These are phyloP conservation scores for Xylaria sp. DNA, from an alignment of 2,329 filamentous ascomycete genomes.

Conservation along the genomic window DNA sequence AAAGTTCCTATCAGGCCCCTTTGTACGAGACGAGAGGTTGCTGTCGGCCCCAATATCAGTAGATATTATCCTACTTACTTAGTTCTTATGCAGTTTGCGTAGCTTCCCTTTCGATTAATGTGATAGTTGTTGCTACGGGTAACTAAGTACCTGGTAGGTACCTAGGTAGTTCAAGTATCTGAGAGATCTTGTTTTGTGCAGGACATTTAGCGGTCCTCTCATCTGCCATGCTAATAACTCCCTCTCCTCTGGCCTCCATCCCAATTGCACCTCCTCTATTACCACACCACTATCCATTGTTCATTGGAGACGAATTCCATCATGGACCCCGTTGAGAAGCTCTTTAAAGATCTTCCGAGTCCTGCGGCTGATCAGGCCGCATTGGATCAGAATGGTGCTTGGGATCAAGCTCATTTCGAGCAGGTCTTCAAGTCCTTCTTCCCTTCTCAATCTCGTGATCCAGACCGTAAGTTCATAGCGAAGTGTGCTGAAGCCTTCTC, in stretches of 20 bases:
- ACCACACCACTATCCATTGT: neutral
- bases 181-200: conserved; percentile 13
- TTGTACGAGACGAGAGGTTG: neutral
- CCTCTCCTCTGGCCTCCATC: conserved; percentile 3
- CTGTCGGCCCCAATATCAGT: neutral
- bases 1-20: neutral
- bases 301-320: neutral
- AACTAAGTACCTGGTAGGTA: neutral
- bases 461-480: neutral
- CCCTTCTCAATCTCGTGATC: conserved; percentile 8
- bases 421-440: neutral
- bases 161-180: neutral
- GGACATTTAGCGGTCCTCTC: neutral
- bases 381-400: neutral
- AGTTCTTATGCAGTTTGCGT: neutral
- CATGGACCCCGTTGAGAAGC: conserved; percentile 33
- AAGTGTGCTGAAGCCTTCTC: neutral
- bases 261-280: neutral
- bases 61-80: neutral
- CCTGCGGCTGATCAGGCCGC: conserved; percentile 11
- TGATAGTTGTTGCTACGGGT: neutral
- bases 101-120: neutral
- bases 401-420: neutral
- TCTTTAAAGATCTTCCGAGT: conserved; percentile 27
- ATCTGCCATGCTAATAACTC: neutral